These are phyloP conservation scores for Tetragonia tetragonoides DNA, from an alignment of 148 eudicot genomes.

Conservation along the genomic window DNA sequence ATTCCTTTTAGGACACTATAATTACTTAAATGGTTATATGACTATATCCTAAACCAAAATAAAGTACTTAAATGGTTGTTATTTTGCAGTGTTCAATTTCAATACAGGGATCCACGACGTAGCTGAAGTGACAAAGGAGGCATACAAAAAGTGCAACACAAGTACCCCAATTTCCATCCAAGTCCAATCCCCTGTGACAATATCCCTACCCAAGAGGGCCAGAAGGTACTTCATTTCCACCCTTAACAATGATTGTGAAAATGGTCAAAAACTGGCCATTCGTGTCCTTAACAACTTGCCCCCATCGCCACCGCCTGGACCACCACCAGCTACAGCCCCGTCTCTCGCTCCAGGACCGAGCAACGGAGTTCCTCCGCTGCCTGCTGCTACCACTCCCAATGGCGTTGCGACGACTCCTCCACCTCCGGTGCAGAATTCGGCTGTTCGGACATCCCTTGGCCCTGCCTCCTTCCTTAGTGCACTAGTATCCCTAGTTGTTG, in stretches of 20 bases:
- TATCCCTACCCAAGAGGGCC: conserved; percentile 18
- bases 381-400: neutral
- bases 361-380: neutral
- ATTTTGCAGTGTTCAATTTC: conserved; percentile 45
- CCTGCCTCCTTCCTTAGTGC: neutral
- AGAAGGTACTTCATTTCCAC: conserved; percentile 32
- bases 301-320: conserved; percentile 9
- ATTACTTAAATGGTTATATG: no score
- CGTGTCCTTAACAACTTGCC: conserved; percentile 19
- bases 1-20: no score
- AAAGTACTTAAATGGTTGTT: no score
- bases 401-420: neutral
- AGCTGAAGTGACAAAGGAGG: conserved; percentile 38
- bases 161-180: conserved; percentile 22
- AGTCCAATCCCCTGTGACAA: conserved; percentile 24
- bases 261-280: conserved; percentile 19
- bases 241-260: conserved; percentile 26
- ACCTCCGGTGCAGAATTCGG: neutral
- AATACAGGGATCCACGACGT: conserved; percentile 43
- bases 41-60: no score
- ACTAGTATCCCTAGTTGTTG: neutral
- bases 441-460: conserved; percentile 9
- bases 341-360: neutral
- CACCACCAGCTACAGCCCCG: conserved; percentile 7
- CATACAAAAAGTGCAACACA: conserved; percentile 39